These are phyloP conservation scores for Musa acuminata DNA, from an alignment of 176 grass and related monocot genomes.

Conservation along the genomic window DNA sequence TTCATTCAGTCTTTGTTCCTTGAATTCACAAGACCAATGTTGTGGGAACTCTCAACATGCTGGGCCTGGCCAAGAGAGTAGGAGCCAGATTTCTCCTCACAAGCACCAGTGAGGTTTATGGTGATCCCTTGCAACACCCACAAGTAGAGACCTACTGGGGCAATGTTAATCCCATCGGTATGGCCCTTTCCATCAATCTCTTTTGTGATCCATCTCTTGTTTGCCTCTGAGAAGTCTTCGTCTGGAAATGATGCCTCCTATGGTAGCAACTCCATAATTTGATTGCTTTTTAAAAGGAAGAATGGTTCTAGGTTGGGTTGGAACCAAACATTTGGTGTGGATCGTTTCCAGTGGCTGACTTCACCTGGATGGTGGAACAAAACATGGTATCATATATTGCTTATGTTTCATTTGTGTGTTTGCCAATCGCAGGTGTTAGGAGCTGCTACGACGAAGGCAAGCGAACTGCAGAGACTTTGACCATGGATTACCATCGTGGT, in stretches of 20 bases:
- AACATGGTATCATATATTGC: not conserved
- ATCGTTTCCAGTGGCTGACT: no score
- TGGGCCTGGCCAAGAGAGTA: slow-evolving; percentile 1
- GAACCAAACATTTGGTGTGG: no score
- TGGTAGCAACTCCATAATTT: no score
- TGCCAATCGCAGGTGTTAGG: slow-evolving; percentile 48
- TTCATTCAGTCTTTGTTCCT: not conserved
- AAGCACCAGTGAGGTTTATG: slow-evolving; percentile 1
- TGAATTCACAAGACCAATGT: not conserved
- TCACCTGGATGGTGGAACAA: not conserved
- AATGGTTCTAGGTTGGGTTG: no score
- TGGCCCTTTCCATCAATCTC: not conserved
- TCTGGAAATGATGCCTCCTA: no score
- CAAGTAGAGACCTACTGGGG: slow-evolving; percentile 2
- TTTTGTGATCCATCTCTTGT: not conserved
- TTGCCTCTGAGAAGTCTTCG: not conserved
- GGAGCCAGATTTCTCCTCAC: slow-evolving; percentile 8
- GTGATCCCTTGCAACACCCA: slow-evolving; percentile 5
- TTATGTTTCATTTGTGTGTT: not conserved
- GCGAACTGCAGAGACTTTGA: slow-evolving; percentile 80
- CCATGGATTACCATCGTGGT: slow-evolving; percentile 93
- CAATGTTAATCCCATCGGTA: not conserved
- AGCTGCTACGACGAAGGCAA: slow-evolving; percentile 94
- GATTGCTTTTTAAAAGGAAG: not conserved
- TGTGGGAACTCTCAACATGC: slow-evolving; percentile 3